A percentile compares a stretch with the other conserved stretches of the same genome.
Evolutionary conservation across 352 stramenopile species (phyloP).

Genomic region (Aphanomyces euteiches): DNA sequence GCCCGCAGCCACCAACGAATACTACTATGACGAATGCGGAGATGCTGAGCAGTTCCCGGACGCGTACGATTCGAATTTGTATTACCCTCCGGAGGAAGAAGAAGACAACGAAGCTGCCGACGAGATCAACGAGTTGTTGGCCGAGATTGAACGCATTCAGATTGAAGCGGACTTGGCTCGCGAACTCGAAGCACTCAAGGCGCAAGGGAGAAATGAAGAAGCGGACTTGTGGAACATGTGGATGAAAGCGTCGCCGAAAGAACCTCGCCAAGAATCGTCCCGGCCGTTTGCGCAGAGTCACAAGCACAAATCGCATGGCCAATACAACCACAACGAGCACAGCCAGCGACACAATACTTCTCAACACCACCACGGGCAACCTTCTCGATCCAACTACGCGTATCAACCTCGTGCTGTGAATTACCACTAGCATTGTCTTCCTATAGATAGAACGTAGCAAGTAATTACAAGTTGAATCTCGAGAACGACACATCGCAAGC

Average conservation of each 20-base stretch:
- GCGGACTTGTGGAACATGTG: slow-evolving; percentile 28
- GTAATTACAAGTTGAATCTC: background rate
- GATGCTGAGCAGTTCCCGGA: background rate
- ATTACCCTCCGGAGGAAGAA: background rate
- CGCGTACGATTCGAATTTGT: background rate
- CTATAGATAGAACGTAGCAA: slow-evolving; percentile 2
- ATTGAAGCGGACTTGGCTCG: slow-evolving; percentile 25
- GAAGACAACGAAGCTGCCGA: slow-evolving; percentile 4
- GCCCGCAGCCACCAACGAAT: background rate
- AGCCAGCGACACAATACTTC: slow-evolving; percentile 1
- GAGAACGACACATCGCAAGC: no score
- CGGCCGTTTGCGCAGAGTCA: background rate
- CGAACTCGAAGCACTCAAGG: slow-evolving; percentile 18
- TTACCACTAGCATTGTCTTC: background rate
- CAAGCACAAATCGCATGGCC: background rate
- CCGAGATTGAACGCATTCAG: slow-evolving; percentile 28
- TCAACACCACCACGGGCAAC: background rate
- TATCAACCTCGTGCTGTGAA: slow-evolving; percentile 6
- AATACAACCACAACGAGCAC: slow-evolving; percentile 6
- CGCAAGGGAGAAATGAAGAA: slow-evolving; percentile 26
- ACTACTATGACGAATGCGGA: background rate
- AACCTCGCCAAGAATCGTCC: background rate
- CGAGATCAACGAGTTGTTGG: slow-evolving; percentile 28
- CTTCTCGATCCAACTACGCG: background rate
- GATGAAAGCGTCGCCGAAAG: slow-evolving; percentile 10